phyloP scores from a whole-genome alignment of 441 rosid species.

The Hura crepitans region DNA sequence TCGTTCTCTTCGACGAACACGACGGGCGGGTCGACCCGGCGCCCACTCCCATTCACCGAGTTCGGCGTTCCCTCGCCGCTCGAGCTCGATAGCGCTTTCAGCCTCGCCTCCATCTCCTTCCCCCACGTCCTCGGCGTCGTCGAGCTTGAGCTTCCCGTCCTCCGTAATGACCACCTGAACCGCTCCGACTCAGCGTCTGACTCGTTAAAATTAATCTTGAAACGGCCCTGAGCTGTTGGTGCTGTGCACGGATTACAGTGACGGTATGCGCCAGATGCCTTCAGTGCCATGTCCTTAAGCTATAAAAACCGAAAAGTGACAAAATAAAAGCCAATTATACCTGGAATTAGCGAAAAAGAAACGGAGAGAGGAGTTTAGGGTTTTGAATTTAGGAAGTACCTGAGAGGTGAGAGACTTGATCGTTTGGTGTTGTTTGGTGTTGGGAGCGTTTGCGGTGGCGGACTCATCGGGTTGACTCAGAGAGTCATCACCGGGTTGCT shows the following conservation, averaged over 20 bases:
- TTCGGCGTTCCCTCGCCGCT: conserved; percentile 94
- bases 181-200: conserved; percentile 61
- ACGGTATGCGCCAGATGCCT: conserved; percentile 92
- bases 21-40: conserved; percentile 71
- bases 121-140: conserved; percentile 78
- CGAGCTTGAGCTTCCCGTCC: conserved; percentile 66
- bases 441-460: conserved; percentile 26
- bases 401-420: conserved; percentile 80
- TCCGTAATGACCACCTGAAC: conserved; percentile 57
- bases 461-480: conserved; percentile 54
- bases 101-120: conserved; percentile 91
- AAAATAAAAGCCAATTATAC: conserved; percentile 1
- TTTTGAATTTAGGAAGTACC: conserved; percentile 26
- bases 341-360: not conserved
- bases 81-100: conserved; percentile 87
- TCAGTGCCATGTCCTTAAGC: conserved; percentile 88
- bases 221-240: conserved; percentile 36
- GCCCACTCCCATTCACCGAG: conserved; percentile 73
- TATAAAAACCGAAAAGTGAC: conserved; percentile 23
- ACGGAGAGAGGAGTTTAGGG: not conserved
- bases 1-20: conserved; percentile 79
- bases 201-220: conserved; percentile 34
- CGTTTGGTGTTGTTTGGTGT: conserved; percentile 37
- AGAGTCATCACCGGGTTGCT: conserved; percentile 72
- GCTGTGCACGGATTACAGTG: conserved; percentile 79